A percentile compares a stretch with the other conserved stretches of the same genome.
Evolutionary conservation across 2,329 filamentous ascomycete species (phyloP).

Genomic region (Penicillium sumatraense): DNA sequence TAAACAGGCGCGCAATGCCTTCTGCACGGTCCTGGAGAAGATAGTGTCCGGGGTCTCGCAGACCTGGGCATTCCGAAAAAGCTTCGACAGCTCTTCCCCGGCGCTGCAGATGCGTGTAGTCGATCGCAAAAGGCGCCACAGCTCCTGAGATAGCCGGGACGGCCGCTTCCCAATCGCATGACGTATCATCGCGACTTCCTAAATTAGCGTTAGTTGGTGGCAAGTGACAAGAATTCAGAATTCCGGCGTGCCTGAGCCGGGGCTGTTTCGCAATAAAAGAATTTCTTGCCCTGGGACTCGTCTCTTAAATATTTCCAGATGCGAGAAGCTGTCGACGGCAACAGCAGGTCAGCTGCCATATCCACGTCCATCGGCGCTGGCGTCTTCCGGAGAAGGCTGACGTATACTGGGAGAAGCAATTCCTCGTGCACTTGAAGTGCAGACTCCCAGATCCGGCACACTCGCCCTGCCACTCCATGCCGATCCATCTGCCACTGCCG

Average conservation of each 20-base stretch:
- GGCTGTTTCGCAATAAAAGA: constrained; percentile 1
- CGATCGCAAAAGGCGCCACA: neutral
- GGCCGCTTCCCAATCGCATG: neutral
- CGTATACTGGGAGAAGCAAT: neutral
- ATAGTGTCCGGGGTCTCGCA: neutral
- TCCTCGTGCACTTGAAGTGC: neutral
- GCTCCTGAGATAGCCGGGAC: neutral
- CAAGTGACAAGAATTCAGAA: neutral
- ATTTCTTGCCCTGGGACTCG: neutral
- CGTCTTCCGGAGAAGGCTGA: neutral
- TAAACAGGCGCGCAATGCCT: constrained; percentile 1
- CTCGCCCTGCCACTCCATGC: neutral
- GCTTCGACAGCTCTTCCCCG: constrained; percentile 1
- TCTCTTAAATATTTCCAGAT: neutral
- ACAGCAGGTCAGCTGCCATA: neutral
- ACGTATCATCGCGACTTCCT: neutral
- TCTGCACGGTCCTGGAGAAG: neutral
- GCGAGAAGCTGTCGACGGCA: neutral
- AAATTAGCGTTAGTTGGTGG: neutral
- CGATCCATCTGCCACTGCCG: neutral
- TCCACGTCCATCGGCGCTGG: neutral
- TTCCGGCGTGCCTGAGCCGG: neutral
- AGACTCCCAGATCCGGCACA: neutral
- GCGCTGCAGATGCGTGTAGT: neutral
- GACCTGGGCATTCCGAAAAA: neutral